Conservation (phyloP, 1,284 basidiomycete species). For the Apiotrichum porosum region DNA sequence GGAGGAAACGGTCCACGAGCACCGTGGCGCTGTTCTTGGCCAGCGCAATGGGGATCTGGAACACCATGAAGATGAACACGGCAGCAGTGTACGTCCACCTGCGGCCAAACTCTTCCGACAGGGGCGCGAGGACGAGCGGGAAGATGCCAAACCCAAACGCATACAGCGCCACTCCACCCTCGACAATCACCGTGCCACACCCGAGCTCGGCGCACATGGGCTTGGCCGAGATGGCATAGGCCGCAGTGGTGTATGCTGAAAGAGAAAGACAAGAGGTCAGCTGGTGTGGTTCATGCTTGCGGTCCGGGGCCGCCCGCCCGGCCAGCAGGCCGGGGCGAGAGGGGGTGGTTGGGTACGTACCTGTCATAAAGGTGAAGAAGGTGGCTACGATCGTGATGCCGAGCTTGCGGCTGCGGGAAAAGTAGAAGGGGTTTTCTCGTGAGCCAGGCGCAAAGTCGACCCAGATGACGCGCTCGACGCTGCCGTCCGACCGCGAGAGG, state of each 20-base stretch:
- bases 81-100: constrained; percentile 63
- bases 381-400: constrained; percentile 59
- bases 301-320: no score
- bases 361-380: constrained; percentile 57
- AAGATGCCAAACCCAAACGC: constrained; percentile 62
- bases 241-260: constrained; percentile 56
- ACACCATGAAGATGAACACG: constrained; percentile 56
- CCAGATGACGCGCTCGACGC: constrained; percentile 43
- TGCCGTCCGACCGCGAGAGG: neutral
- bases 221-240: constrained; percentile 58
- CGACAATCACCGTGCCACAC: constrained; percentile 59
- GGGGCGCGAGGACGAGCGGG: constrained; percentile 66
- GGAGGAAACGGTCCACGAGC: constrained; percentile 59
- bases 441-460: constrained; percentile 59
- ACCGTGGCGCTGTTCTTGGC: constrained; percentile 65
- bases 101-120: constrained; percentile 73
- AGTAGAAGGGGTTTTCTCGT: constrained; percentile 57
- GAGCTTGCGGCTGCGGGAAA: constrained; percentile 55
- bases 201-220: constrained; percentile 64
- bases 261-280: neutral
- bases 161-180: constrained; percentile 59
- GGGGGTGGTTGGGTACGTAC: constrained; percentile 44
- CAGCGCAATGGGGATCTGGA: constrained; percentile 61
- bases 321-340: no score
- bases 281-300: neutral